Base-by-base conservation (phyloP, 129 eudicot species). In the Escallonia herrerae region DNA sequence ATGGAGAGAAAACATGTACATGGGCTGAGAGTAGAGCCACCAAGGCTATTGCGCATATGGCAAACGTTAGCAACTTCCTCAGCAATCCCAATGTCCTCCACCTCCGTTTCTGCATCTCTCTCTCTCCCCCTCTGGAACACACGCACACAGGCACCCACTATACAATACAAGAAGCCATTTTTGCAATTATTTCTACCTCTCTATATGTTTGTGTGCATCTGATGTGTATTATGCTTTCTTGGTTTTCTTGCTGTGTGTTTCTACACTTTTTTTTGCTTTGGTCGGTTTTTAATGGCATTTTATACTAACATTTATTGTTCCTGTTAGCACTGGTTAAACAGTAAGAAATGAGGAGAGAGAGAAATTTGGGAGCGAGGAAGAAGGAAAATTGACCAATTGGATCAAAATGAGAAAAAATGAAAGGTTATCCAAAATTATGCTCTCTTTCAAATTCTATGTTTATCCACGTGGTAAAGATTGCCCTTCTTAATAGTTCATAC, bases 41-140 rank as follows among this genome's bases (percentile, higher is more conserved):
- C 45, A 86, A 43, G 44, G 91, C 82, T 53, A 90, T 87, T 4
- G 66, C 41, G 42, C 87, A 77, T 50, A 87, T 82, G 60, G 90
- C 97, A 76, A 83, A 80, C 55, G 80, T 84, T 78, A 90, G 85
- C 81, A 86, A 37, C 73, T 84, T 82, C 80, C 97, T 63, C 58
- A 80, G 61, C 6, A 86, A 54, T 71, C 78, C 82, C 74, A 90
- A 69, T 58, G 79, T 84, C 72, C 71, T 69, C 85, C 89, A 73
- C 68, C 82, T 75, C 80, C 71, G 71, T 68, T 82, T 86, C 68
- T 72, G 8, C 45, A 22, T 74, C 68, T 67, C 85, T 86, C 78
- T 77, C 47, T 59, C 52, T 56, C 47, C 37, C 43, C 55, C 11
- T 61, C 33, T 22, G 1, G 33, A 22, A 22, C 33, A 9, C 5